A percentile compares a stretch with the other conserved stretches of the same genome.
These are phyloP conservation scores for Rhododendron williamsianum DNA, from an alignment of 148 eudicot genomes.

Conservation along the genomic window DNA sequence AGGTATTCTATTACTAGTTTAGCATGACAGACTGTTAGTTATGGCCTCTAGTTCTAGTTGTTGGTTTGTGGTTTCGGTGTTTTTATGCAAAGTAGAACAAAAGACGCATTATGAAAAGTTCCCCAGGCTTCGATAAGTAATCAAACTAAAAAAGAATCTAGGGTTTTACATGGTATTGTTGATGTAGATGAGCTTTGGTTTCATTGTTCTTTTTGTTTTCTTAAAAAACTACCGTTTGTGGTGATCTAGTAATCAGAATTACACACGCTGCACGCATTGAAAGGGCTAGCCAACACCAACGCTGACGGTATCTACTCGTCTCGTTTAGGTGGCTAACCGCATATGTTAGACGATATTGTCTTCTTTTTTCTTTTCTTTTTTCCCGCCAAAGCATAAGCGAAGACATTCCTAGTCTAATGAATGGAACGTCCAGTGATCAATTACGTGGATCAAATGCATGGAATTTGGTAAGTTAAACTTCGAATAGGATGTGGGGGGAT, in stretches of 20 bases:
- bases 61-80: not conserved
- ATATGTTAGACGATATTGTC: no score
- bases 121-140: not conserved
- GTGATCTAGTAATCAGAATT: not conserved
- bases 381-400: no score
- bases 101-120: not conserved
- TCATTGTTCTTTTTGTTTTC: no score
- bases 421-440: no score
- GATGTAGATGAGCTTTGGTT: no score
- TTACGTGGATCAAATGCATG: no score
- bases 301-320: not conserved
- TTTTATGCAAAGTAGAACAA: not conserved
- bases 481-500: no score
- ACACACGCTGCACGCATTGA: not conserved
- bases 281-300: no score
- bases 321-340: not conserved
- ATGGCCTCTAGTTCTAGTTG: conserved; percentile 1
- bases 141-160: not conserved
- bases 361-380: no score
- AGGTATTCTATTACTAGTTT: not conserved
- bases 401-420: no score
- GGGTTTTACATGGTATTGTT: not conserved
- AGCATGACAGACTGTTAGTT: not conserved
- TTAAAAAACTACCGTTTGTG: not conserved
- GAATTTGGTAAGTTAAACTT: no score